A percentile compares a stretch with the other conserved stretches of the same genome.
phyloP scores from a whole-genome alignment of 2,329 filamentous ascomycete genomes.

The Colletotrichum lentis region DNA sequence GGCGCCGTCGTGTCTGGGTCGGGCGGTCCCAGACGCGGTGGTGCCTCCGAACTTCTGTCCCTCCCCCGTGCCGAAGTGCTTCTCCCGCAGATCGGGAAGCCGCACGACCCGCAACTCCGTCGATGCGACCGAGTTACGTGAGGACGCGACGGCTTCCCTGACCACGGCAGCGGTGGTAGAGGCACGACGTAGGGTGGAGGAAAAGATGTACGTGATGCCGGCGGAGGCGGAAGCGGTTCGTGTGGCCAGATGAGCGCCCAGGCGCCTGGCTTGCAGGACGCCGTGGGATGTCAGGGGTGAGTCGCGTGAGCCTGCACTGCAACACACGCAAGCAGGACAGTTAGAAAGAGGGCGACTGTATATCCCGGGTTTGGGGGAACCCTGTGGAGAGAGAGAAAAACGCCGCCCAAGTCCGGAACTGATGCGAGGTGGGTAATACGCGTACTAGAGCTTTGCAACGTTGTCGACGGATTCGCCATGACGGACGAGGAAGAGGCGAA shows the following conservation, averaged over 20 bases:
- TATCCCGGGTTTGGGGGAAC: not conserved
- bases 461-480: slow-evolving; percentile 94
- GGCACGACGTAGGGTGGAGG: slow-evolving; percentile 80
- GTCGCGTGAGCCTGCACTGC: slow-evolving; percentile 78
- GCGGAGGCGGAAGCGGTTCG: slow-evolving; percentile 41
- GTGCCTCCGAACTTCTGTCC: slow-evolving; percentile 63
- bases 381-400: slow-evolving; percentile 1
- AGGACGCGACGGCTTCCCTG: slow-evolving; percentile 60
- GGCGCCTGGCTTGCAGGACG: slow-evolving; percentile 75
- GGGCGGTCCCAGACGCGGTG: slow-evolving; percentile 43
- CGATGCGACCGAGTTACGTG: not conserved
- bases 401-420: slow-evolving; percentile 14
- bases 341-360: slow-evolving; percentile 40
- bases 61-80: slow-evolving; percentile 77
- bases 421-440: not conserved
- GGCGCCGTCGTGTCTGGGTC: slow-evolving; percentile 54
- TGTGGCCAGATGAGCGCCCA: slow-evolving; percentile 69
- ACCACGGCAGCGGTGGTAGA: slow-evolving; percentile 74
- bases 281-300: slow-evolving; percentile 84
- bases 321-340: slow-evolving; percentile 17
- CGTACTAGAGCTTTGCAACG: slow-evolving; percentile 78
- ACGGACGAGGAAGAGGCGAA: slow-evolving; percentile 74
- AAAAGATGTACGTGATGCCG: slow-evolving; percentile 71
- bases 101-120: slow-evolving; percentile 49
- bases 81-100: slow-evolving; percentile 69